phyloP scores from a whole-genome alignment of 2,329 filamentous ascomycete genomes.

The Talaromyces sp. region DNA sequence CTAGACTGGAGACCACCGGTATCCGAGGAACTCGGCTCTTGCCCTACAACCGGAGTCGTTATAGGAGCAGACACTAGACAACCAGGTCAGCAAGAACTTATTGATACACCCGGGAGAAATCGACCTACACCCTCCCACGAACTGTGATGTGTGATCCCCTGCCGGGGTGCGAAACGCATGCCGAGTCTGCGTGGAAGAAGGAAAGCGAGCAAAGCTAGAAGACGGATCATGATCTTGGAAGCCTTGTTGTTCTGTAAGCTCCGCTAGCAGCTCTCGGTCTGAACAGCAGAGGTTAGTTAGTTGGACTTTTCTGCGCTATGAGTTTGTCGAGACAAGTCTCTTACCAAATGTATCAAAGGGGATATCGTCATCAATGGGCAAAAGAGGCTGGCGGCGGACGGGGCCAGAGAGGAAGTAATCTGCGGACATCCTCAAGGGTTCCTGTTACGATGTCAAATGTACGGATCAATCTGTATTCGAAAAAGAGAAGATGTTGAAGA shows the following conservation, averaged over 20 bases:
- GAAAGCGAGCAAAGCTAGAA: not conserved
- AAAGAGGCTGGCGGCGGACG: not conserved
- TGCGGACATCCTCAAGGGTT: not conserved
- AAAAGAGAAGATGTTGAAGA: not conserved
- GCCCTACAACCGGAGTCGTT: constrained; percentile 16
- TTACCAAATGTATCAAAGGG: constrained; percentile 49
- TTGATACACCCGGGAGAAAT: not conserved
- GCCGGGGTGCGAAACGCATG: not conserved
- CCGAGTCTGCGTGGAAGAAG: not conserved
- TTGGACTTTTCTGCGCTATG: not conserved
- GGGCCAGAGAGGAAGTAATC: not conserved
- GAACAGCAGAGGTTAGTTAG: not conserved
- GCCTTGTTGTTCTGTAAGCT: constrained; percentile 18
- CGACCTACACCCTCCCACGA: not conserved
- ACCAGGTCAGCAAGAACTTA: not conserved
- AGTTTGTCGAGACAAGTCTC: constrained; percentile 8
- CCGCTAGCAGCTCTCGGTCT: constrained; percentile 37
- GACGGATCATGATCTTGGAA: not conserved
- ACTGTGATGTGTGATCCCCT: not conserved
- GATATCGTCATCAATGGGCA: constrained; percentile 22
- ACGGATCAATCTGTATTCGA: not conserved
- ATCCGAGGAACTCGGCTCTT: constrained; percentile 26
- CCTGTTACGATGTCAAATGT: not conserved
- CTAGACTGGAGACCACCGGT: constrained; percentile 24
- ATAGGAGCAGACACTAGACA: not conserved